These are phyloP conservation scores for Capsicum pubescens DNA, from an alignment of 257 asterid genomes.

Conservation along the genomic window DNA sequence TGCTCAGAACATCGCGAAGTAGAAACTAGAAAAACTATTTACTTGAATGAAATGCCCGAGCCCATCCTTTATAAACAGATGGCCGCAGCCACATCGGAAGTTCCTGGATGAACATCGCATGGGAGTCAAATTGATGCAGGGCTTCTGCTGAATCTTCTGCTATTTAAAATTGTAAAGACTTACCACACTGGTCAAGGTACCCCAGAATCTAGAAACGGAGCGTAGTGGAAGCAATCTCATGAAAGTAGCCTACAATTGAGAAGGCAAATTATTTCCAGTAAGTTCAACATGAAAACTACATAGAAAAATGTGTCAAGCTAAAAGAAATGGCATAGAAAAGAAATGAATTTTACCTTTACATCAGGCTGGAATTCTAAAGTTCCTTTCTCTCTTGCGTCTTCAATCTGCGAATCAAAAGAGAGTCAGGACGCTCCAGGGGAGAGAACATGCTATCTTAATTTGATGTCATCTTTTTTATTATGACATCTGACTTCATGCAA, in stretches of 20 bases:
- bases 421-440: constrained; percentile 32
- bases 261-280: constrained; percentile 27
- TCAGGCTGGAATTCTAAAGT: constrained; percentile 82
- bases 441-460: neutral
- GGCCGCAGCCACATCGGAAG: constrained; percentile 87
- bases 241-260: constrained; percentile 68
- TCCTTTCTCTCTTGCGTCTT: constrained; percentile 77
- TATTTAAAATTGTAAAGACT: constrained; percentile 41
- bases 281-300: constrained; percentile 14
- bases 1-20: constrained; percentile 12
- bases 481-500: neutral
- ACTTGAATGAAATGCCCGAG: constrained; percentile 97
- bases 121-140: constrained; percentile 20
- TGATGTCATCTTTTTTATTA: neutral
- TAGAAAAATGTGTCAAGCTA: constrained; percentile 1
- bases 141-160: constrained; percentile 12
- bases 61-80: constrained; percentile 87
- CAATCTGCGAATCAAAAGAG: constrained; percentile 58
- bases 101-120: constrained; percentile 65
- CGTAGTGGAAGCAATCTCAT: constrained; percentile 84
- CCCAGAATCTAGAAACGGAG: constrained; percentile 91
- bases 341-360: constrained; percentile 61
- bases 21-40: constrained; percentile 40
- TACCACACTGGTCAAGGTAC: constrained; percentile 72
- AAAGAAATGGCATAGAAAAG: constrained; percentile 1